Base-by-base conservation (phyloP, 2,329 filamentous ascomycete species). In the Sphaerulina vaccinii region DNA sequence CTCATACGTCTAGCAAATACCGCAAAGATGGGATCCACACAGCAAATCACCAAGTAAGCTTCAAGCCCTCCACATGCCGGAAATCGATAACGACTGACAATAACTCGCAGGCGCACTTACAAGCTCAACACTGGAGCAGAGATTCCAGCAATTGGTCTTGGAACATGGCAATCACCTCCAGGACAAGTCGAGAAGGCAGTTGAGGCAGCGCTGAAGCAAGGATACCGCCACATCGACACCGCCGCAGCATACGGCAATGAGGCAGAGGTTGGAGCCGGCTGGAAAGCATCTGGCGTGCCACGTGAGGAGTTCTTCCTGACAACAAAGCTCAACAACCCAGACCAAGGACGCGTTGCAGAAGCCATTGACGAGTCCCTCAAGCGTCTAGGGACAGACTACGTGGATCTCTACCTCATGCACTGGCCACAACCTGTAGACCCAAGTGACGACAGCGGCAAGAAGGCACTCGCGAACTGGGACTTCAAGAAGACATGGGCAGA, bases 251-350 rank as follows among this genome's bases (percentile, higher is more conserved):
- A 93, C 70, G 84, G 83, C 68, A 93, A 92, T 71, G 88, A 91
- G 70, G 71, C 78, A 57, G 86, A 90, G 67, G 81, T 90, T 19
- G 87, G 87, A 53, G 73, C 75, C 24, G 87, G 85, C 43, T 88
- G 90, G 74, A 83, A 84, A 68, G 78, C 82, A 43, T 79, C 79
- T 21, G 80, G 80, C 44, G 71, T 89, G 1, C 80, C 85, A 3
- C 80, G 87, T 29, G 79, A 83, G 60, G 74, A 84, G 69, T 82
- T 90, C 63, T 90, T 80, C 75, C 76, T 91, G 55, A 92, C 88
- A 46, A 90, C 87, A 62, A 95, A 93, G 79, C 81, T 92, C 48
- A 82, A 88, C 77, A 90, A 91, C 78, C 79, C 85, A 44, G 87
- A 84, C 80, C 87, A 90, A 73, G 83, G 86, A 73, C 78, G 81